Base-by-base conservation (phyloP, 768 basidiomycete species). In the Lactarius hatsudake region DNA sequence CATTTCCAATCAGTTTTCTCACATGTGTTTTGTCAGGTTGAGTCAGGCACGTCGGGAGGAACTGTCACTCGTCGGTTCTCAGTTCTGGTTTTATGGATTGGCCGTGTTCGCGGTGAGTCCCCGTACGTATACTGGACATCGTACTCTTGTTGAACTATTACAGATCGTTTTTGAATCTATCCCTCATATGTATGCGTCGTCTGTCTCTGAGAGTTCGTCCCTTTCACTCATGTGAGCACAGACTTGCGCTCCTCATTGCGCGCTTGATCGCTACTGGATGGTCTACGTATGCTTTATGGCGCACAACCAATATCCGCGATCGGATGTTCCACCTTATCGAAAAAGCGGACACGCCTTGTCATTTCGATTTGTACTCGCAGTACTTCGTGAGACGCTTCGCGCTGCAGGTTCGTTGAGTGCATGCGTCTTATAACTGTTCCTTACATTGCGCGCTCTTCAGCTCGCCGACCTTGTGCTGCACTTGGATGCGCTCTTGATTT, bases 251-350 rank as follows among this genome's bases (percentile, higher is more conserved):
- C 4, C 71, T 85, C 6, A 77, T 79, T 57, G 81, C 83, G 17
- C 85, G 86, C 9, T 26, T 78, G 1, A 69, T 85, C 15, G 69
- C 81, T 2, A 80, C 84, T 1, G 79, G 72, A 2, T 87, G 86
- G 86, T 81, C 85, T 1, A 73, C 76, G 2, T 87, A 84, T 69
- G 76, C 81, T 1, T 70, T 84, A 7, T 86, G 81, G 80, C 78
- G 83, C 13, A 85, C 81, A 1, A 69, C 71, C 2, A 69, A 75
- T 60, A 76, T 81, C 59, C 56, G 74, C 12, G 61, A 62, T 17
- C 74, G 78, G 20, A 80, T 83, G 53, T 53, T 73, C 18, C 74
- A 79, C 57, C 62, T 86, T 20, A 72, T 86, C 13, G 72, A 75
- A 3, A 71, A 74, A 5, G 72, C 75, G 0, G 79, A 77, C 12